Evolutionary conservation across 2,329 filamentous ascomycete species (phyloP).

Genomic region (Hypoxylon sp.): DNA sequence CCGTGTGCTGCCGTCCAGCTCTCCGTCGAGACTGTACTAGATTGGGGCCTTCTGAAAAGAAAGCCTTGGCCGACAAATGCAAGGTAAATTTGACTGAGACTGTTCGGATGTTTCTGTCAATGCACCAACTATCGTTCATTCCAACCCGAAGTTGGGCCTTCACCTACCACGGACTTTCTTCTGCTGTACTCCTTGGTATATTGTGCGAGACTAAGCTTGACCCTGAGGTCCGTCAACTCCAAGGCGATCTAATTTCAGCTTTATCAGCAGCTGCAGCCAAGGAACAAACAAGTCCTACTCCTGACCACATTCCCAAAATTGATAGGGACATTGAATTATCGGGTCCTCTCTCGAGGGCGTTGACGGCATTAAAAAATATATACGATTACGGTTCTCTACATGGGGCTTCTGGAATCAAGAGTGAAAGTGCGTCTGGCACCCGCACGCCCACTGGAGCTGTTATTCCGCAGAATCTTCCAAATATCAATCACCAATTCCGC

Average conservation of each 20-base stretch:
- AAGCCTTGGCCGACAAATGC: constrained; percentile 69
- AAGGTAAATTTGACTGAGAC: constrained; percentile 75
- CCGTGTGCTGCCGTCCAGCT: constrained; percentile 74
- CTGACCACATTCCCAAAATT: constrained; percentile 67
- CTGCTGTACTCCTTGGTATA: constrained; percentile 74
- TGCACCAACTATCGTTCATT: constrained; percentile 77
- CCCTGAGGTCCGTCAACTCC: constrained; percentile 73
- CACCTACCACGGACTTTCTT: constrained; percentile 76
- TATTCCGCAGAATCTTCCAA: constrained; percentile 55
- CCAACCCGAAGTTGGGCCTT: constrained; percentile 78
- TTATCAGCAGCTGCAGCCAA: constrained; percentile 75
- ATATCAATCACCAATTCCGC: constrained; percentile 49
- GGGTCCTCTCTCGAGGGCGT: constrained; percentile 72
- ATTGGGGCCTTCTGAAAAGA: constrained; percentile 68
- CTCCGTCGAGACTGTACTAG: constrained; percentile 67
- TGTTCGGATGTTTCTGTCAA: constrained; percentile 77
- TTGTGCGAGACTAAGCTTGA: constrained; percentile 74
- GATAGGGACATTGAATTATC: constrained; percentile 74
- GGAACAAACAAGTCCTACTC: constrained; percentile 67
- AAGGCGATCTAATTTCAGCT: constrained; percentile 74
- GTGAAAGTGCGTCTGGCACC: constrained; percentile 63
- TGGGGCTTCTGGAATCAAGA: constrained; percentile 63
- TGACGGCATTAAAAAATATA: constrained; percentile 74
- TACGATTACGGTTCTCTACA: constrained; percentile 75
- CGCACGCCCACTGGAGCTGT: constrained; percentile 63